Conservation (phyloP, 2,329 filamentous ascomycete species). For the Aspergillus sclerotialis region DNA sequence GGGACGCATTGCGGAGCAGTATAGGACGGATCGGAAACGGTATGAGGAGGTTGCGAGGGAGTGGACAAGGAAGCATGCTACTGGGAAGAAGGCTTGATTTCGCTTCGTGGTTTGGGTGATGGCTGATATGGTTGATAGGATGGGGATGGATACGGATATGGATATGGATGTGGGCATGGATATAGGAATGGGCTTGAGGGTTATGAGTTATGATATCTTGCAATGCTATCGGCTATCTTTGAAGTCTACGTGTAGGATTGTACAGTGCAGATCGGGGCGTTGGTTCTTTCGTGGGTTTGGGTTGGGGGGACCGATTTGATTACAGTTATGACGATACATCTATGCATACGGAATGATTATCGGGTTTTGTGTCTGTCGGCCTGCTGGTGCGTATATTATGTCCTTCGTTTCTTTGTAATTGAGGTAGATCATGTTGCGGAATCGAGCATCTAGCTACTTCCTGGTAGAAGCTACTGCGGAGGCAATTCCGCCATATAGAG, state of each 20-base stretch:
- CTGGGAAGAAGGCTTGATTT: slow-evolving; percentile 22
- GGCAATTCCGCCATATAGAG: background rate
- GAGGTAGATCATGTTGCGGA: too few relatives aligned
- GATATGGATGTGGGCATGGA: background rate
- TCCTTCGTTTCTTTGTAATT: too few relatives aligned
- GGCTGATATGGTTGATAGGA: background rate
- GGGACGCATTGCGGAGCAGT: slow-evolving; percentile 78
- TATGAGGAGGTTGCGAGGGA: slow-evolving; percentile 69
- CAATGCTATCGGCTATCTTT: too few relatives aligned
- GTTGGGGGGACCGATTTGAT: too few relatives aligned
- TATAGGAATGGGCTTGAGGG: background rate
- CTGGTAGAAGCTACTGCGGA: background rate
- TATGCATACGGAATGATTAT: too few relatives aligned
- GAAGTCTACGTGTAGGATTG: too few relatives aligned
- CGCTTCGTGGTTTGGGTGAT: too few relatives aligned
- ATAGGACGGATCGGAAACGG: slow-evolving; percentile 56
- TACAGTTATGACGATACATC: too few relatives aligned
- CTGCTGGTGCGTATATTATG: too few relatives aligned
- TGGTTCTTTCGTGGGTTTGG: too few relatives aligned
- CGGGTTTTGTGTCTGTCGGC: too few relatives aligned
- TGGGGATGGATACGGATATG: background rate
- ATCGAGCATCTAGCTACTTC: background rate
- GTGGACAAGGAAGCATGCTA: slow-evolving; percentile 71
- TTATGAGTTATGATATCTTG: background rate
- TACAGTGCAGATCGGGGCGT: too few relatives aligned